Conservation (phyloP, 495 filamentous ascomycete species). For the Cercophora sp. region DNA sequence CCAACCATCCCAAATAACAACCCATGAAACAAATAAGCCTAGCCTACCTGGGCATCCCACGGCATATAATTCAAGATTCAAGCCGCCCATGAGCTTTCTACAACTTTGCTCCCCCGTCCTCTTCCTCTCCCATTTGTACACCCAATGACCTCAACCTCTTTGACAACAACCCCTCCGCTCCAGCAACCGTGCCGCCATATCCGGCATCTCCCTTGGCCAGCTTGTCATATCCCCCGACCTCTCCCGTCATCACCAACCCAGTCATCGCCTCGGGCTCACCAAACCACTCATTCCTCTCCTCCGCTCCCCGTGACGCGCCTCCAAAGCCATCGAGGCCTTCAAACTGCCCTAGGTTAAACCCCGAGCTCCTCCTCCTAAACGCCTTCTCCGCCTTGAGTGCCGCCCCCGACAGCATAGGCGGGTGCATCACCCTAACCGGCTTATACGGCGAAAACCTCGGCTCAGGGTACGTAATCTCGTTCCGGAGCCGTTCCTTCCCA, state of each 20-base stretch:
- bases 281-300: too few relatives aligned
- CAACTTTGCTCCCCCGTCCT: constrained; percentile 53
- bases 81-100: too few relatives aligned
- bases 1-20: not conserved
- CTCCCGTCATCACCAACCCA: constrained; percentile 16
- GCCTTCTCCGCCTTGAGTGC: constrained; percentile 51
- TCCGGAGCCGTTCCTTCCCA: constrained; percentile 87
- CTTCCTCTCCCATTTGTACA: constrained; percentile 34
- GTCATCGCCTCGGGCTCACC: constrained; percentile 18
- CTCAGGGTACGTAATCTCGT: constrained; percentile 86
- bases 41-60: too few relatives aligned
- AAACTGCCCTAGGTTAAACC: constrained; percentile 34
- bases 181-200: constrained; percentile 51
- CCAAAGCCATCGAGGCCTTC: constrained; percentile 33
- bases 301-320: not conserved
- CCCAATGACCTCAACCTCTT: constrained; percentile 42
- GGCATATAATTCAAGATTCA: too few relatives aligned
- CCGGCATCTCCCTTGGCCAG: constrained; percentile 63
- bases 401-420: constrained; percentile 28
- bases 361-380: constrained; percentile 54
- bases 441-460: constrained; percentile 86
- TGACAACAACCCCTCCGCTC: constrained; percentile 41
- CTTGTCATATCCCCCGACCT: constrained; percentile 58
- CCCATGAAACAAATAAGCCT: too few relatives aligned
- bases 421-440: constrained; percentile 50